These are phyloP conservation scores for Sphaerostilbella broomeana DNA, from an alignment of 2,329 filamentous ascomycete species.

Conservation along the genomic window DNA sequence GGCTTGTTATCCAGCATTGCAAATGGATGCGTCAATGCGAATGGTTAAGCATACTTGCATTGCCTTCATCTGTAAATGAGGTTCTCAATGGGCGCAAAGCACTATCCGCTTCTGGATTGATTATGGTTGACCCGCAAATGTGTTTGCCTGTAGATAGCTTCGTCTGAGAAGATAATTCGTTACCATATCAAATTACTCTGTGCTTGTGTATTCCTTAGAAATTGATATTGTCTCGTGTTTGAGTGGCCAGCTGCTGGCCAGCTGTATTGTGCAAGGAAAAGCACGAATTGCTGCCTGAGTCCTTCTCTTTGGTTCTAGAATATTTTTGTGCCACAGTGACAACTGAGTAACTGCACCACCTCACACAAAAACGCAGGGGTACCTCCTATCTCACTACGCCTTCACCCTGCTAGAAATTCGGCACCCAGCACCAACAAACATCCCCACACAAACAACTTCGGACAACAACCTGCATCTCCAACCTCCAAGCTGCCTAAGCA, in stretches of 20 bases:
- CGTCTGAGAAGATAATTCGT: no score
- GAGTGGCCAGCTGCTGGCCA: not conserved
- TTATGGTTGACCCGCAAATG: no score
- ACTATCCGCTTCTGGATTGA: no score
- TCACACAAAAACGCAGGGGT: constrained; percentile 6
- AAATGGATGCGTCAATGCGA: no score
- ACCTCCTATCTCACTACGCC: constrained; percentile 13
- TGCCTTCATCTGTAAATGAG: no score
- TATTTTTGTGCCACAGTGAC: not conserved
- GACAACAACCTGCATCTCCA: not conserved
- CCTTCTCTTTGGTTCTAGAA: constrained; percentile 14
- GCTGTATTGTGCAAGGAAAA: constrained; percentile 2
- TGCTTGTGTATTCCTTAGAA: no score
- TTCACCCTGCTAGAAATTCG: constrained; percentile 11
- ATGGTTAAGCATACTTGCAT: no score
- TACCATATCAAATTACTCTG: no score
- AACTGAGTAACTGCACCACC: constrained; percentile 1
- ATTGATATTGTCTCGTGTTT: not conserved
- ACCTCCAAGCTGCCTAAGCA: constrained; percentile 2
- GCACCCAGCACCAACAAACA: constrained; percentile 12
- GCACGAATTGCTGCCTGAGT: constrained; percentile 6
- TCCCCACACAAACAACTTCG: constrained; percentile 8
- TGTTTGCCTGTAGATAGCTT: no score
- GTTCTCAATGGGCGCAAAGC: no score
- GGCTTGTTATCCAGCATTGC: no score